These are phyloP conservation scores for Toxicodendron radicans DNA, from an alignment of 345 rosid genomes.

Conservation along the genomic window DNA sequence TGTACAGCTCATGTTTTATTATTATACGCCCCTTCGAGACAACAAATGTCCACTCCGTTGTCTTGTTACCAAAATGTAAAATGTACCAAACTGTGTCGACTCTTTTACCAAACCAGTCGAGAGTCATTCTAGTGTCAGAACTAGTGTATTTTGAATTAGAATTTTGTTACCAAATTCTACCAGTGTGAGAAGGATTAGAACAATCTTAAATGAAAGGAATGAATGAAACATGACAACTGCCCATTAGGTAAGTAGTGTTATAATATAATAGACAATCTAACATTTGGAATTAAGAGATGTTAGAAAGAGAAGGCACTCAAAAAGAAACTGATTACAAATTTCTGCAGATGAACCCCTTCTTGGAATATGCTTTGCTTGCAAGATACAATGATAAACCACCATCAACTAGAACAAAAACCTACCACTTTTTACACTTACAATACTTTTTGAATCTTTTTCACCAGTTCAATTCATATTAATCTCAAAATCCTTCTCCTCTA, in stretches of 20 bases:
- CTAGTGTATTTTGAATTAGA: too few relatives aligned
- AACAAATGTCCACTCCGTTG: too few relatives aligned
- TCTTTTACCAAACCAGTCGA: too few relatives aligned
- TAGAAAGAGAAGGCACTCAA: neutral
- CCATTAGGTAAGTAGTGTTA: neutral
- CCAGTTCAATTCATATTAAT: constrained; percentile 13
- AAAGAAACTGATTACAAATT: constrained; percentile 1
- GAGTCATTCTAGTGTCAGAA: too few relatives aligned
- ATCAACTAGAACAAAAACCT: constrained; percentile 24
- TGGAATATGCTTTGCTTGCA: neutral
- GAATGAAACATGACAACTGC: neutral
- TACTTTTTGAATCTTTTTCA: constrained; percentile 6
- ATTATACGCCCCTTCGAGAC: too few relatives aligned
- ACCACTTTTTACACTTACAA: constrained; percentile 27
- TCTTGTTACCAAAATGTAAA: too few relatives aligned
- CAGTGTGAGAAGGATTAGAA: too few relatives aligned
- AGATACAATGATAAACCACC: constrained; percentile 1
- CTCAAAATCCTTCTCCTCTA: constrained; percentile 22
- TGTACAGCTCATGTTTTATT: too few relatives aligned
- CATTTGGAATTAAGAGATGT: constrained; percentile 6
- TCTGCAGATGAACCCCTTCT: constrained; percentile 8
- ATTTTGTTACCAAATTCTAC: too few relatives aligned
- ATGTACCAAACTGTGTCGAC: too few relatives aligned
- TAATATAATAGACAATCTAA: neutral
- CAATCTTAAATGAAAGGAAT: neutral